phyloP scores from a whole-genome alignment of 2,329 filamentous ascomycete genomes.

The Stagonosporopsis vannaccii region DNA sequence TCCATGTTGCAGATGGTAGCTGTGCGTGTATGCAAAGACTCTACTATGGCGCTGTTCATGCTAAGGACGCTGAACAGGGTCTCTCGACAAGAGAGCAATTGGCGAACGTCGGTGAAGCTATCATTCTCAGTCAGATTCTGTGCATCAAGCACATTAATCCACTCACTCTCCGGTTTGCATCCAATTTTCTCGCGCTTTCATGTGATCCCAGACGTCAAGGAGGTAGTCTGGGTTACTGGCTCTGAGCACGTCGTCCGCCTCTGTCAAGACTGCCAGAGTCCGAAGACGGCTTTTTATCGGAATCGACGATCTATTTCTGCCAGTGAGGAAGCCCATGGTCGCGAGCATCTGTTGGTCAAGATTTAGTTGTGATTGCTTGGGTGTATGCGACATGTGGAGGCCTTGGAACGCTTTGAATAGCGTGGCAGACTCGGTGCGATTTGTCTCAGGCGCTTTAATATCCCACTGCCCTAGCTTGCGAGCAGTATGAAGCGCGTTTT shows the following conservation, averaged over 20 bases:
- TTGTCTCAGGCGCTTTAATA: constrained; percentile 73
- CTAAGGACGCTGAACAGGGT: constrained; percentile 83
- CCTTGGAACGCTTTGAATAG: constrained; percentile 84
- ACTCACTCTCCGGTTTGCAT: constrained; percentile 81
- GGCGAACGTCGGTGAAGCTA: constrained; percentile 78
- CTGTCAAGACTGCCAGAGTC: constrained; percentile 74
- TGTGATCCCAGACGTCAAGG: constrained; percentile 66
- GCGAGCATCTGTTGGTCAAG: constrained; percentile 68
- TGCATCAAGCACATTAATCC: neutral
- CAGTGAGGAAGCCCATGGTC: constrained; percentile 50
- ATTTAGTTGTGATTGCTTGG: constrained; percentile 61
- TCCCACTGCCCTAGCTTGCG: constrained; percentile 92
- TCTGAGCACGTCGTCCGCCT: constrained; percentile 79
- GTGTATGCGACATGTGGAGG: constrained; percentile 71
- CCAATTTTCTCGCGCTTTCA: constrained; percentile 74
- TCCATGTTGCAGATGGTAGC: constrained; percentile 74
- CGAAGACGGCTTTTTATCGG: constrained; percentile 38
- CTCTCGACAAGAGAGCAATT: constrained; percentile 82
- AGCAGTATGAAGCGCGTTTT: constrained; percentile 80
- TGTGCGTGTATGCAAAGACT: constrained; percentile 66
- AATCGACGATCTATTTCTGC: constrained; percentile 34
- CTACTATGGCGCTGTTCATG: constrained; percentile 69
- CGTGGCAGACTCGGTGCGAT: constrained; percentile 69
- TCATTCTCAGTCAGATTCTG: constrained; percentile 17
- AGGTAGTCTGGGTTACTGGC: constrained; percentile 67